Evolutionary conservation across 169 alveolate genomes (phyloP).

Genomic region (Eimeria sp.): DNA sequence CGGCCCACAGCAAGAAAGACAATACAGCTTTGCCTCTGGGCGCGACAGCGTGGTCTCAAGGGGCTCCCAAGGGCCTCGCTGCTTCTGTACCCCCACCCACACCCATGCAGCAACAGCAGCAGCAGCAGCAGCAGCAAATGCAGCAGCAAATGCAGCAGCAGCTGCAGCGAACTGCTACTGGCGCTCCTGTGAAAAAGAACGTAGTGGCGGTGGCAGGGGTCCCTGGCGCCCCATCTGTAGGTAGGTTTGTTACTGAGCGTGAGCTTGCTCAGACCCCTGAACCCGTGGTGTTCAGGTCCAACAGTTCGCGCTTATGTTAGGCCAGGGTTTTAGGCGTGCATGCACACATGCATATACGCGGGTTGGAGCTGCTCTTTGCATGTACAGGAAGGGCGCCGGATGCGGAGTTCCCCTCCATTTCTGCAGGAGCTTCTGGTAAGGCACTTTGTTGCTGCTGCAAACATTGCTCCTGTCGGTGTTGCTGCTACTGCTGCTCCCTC

Average conservation of each 20-base stretch:
- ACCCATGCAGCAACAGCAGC: neutral
- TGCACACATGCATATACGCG: neutral
- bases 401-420: constrained; percentile 22
- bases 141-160: constrained; percentile 43
- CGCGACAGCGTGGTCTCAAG: constrained; percentile 59
- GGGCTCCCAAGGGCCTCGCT: constrained; percentile 75
- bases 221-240: neutral
- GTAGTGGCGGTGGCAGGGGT: constrained; percentile 7
- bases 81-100: constrained; percentile 12
- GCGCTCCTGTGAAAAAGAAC: neutral
- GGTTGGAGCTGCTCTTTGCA: neutral
- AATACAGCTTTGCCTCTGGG: constrained; percentile 32
- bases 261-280: neutral
- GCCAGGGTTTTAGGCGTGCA: neutral
- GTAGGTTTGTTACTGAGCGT: neutral
- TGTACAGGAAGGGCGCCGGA: constrained; percentile 36
- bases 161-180: neutral
- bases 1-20: constrained; percentile 34
- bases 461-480: neutral
- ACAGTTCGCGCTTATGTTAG: neutral
- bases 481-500: neutral
- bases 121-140: constrained; percentile 52
- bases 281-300: no score
- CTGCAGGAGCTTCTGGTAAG: constrained; percentile 22
- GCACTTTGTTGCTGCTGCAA: neutral